Evolutionary conservation across 768 basidiomycete genomes (phyloP).

Genomic region (Chiua virens): DNA sequence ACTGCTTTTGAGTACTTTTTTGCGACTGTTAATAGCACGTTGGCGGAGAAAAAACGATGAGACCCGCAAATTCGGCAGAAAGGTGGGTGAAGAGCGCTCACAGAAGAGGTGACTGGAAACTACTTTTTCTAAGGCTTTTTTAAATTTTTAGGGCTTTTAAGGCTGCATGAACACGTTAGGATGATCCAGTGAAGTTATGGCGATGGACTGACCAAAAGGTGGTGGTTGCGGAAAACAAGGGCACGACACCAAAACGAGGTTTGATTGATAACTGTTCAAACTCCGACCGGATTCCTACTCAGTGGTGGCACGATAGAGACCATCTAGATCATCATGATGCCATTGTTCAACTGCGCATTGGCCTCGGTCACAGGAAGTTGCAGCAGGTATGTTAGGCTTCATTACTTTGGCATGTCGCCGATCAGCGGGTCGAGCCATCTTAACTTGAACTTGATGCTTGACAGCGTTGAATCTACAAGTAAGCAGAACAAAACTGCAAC

Average conservation of each 20-base stretch:
- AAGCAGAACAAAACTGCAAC: no score
- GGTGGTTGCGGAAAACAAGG: slow-evolving; percentile 58
- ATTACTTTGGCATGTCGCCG: no score
- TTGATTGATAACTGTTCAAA: slow-evolving; percentile 36
- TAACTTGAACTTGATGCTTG: no score
- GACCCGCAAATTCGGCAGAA: slow-evolving; percentile 13
- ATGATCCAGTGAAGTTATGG: slow-evolving; percentile 7
- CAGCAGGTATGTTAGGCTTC: no score
- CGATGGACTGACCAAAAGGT: slow-evolving; percentile 55
- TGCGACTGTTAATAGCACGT: slow-evolving; percentile 42
- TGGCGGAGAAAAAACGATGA: slow-evolving; percentile 10
- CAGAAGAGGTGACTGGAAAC: slow-evolving; percentile 77
- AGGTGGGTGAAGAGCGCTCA: slow-evolving; percentile 35
- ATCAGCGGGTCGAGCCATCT: no score
- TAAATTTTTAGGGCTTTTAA: slow-evolving; percentile 61
- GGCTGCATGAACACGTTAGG: slow-evolving; percentile 35
- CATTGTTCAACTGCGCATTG: no score
- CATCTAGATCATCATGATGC: no score
- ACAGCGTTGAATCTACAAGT: no score
- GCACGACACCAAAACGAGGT: slow-evolving; percentile 15
- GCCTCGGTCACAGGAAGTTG: no score
- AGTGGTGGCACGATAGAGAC: not conserved
- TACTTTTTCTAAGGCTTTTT: slow-evolving; percentile 69
- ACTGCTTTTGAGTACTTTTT: slow-evolving; percentile 88
- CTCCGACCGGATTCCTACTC: slow-evolving; percentile 36